Conservation (phyloP, 1,284 basidiomycete species). For the Trichosporon faecale region DNA sequence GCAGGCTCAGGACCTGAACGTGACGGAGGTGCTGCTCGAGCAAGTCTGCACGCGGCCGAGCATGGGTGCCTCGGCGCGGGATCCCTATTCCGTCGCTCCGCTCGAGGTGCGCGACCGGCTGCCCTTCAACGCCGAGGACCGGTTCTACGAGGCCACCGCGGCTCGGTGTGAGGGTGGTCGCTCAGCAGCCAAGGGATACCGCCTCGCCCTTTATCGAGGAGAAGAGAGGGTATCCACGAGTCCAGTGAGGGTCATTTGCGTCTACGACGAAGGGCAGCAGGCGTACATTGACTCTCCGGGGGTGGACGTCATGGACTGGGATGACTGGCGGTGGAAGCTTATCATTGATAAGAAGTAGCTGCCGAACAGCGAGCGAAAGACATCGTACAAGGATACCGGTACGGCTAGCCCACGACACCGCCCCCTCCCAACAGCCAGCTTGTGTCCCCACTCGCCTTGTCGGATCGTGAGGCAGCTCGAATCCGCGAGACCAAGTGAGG, state of each 20-base stretch:
- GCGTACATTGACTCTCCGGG: slow-evolving; percentile 36
- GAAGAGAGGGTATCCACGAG: slow-evolving; percentile 34
- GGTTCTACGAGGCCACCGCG: slow-evolving; percentile 1
- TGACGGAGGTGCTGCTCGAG: slow-evolving; percentile 38
- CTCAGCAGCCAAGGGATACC: slow-evolving; percentile 39
- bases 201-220: slow-evolving; percentile 33
- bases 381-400: no score
- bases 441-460: no score
- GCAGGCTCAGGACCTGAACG: slow-evolving; percentile 18
- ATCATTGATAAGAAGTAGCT: neutral
- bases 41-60: slow-evolving; percentile 38
- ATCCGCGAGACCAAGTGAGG: no score
- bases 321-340: slow-evolving; percentile 44
- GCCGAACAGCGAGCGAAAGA: neutral
- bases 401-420: no score
- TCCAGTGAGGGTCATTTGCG: slow-evolving; percentile 37
- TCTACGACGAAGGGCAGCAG: slow-evolving; percentile 33
- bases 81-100: neutral
- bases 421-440: no score
- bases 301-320: slow-evolving; percentile 36
- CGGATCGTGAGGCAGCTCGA: no score
- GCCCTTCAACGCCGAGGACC: slow-evolving; percentile 23
- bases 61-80: slow-evolving; percentile 21
- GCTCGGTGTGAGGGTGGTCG: slow-evolving; percentile 30
- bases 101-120: slow-evolving; percentile 9